Evolutionary conservation across 495 filamentous ascomycete genomes (phyloP), one percentile per base, ranked within the genome.

Genomic region (Terfezia boudieri): DNA sequence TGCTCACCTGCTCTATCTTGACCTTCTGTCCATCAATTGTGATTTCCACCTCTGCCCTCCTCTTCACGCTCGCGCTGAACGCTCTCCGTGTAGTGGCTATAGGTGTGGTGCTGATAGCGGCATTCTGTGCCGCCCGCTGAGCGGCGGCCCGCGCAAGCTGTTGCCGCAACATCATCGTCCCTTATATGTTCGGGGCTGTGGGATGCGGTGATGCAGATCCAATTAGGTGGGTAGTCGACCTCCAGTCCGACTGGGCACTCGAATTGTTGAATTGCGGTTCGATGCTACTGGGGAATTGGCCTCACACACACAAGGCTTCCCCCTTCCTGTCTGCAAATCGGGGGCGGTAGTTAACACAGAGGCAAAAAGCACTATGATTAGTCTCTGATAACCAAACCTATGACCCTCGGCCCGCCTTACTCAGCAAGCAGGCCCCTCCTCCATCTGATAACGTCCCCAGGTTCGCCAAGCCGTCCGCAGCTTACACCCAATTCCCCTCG

Each of bases 1-100:
- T 32, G 26, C 49, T 23, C 49, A 51, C 49, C 52, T 61, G 55
- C 57, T 65, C 63, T 35, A 65, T 65, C 53, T 56, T 65, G 36
- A 65, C 55, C 43, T 62, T 65, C 51, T 64, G 61, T 16, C 62
- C 63, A 60, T 65, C 63, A 20, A 65, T 57, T 22, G 63, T 65
- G 56, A 65, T 57, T 53, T 65, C 62, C 9, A 65, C 57, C 41
- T 65, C 62, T 22, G 54, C 62, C 49, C 6, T 51, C 23, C 49
- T 51, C 16, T 7, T 51, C 12, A 23, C 49, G 26, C 49, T 51
- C 12, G 49, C 49, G 26, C 16, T 12, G 49, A 51, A 51, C 49
- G 49, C 23, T 11, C 49, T 51, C 41, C 41, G 12, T 14, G 41
- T 8, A 32, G 26, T 32, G 26, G 26, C 7, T 0, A 7, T 7